Base-by-base conservation (phyloP, 805 yeast genomes). In the Saccharomyces jurei region DNA sequence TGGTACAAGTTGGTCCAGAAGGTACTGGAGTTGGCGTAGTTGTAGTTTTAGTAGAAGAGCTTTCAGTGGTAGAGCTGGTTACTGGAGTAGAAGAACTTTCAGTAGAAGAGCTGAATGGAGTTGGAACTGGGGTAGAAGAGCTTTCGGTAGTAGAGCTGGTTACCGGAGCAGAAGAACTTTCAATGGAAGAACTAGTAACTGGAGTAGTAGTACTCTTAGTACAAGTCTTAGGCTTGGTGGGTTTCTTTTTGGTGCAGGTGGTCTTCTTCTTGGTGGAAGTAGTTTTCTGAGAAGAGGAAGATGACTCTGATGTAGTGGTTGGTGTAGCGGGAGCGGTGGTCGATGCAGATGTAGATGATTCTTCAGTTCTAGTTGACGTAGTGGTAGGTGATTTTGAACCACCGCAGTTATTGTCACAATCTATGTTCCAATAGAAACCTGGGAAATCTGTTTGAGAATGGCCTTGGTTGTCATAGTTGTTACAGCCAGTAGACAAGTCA, bases 371-470 rank as follows among this genome's bases (percentile, higher is more conserved):
- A 30, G n/a, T n/a, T n/a, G 32, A 14, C n/a, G 17, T 5, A n/a
- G 41, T n/a, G 21, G 41, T 36, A 5, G 41, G n/a, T n/a, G 41
- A 0, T 6, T n/a, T n/a, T 17, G 41, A n/a, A 36, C 41, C 41
- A 11, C 44, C 44, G 17, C 44, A 36, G 25, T 36, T 36, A 21
- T 36, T 36, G 25, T 14, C 11, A 13, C 52, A 50, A 22, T 41
- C 28, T 4, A 25, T 32, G 32, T 41, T 32, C 68, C 68, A 67
- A 56, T 64, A 66, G 50, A 56, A 63, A 4, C 58, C 56, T 6
- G 71, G 65, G 41, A 62, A 59, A 51, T 67, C 70, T 10, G 63
- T 58, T 54, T 65, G 64, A 2, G 71, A 63, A 48, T 67, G 61
- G 21, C 57, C 54, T 32, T 66, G 59, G 50, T 68, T 66, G 52